Base-by-base conservation (phyloP, 1,284 basidiomycete genomes). In the Cryptococcus amylolentus region DNA sequence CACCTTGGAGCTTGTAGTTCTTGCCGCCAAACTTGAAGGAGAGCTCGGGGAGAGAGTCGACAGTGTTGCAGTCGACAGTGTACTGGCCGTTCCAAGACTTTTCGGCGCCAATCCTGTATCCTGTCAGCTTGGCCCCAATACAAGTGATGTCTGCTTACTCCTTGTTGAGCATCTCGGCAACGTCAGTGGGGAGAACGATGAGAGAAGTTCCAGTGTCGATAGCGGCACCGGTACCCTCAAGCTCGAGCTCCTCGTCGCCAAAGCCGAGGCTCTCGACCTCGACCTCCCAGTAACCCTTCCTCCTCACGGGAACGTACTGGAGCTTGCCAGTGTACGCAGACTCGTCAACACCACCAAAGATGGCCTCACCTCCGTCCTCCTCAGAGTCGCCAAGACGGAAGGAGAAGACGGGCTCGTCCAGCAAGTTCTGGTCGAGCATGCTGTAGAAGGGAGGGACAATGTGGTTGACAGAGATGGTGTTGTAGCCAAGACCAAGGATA, bases 201-300 rank as follows among this genome's bases (percentile, higher is more conserved):
- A 69, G 65, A 18, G 58, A 75, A 79, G 75, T 70, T 86, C 91
- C 93, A 35, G 94, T 98, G 76, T 98, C 94, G 67, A 98, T 97
- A 51, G 93, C 94, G 66, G 94, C 94, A 51, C 94, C 92, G 53
- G 92, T 92, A 79, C 85, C 87, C 66, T 93, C 89, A 16, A 95
- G 83, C 67, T 93, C 88, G 43, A 95, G 83, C 49, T 81, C 83
- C 52, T 95, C 94, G 51, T 87, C 83, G 55, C 92, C 94, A 59
- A 97, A 93, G 6, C 80, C 72, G 56, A 97, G 84, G 75, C 87
- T 87, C 79, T 91, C 83, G 27, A 98, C 86, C 77, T 94, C 92
- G 56, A 98, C 91, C 77, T 97, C 91, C 96, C 96, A 99, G 81
- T 98, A 98, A 7, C 93, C 96, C 82, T 91, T 93, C 71, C 93